Conservation (phyloP, 2,329 filamentous ascomycete genomes). For the Penicillium digitatum region DNA sequence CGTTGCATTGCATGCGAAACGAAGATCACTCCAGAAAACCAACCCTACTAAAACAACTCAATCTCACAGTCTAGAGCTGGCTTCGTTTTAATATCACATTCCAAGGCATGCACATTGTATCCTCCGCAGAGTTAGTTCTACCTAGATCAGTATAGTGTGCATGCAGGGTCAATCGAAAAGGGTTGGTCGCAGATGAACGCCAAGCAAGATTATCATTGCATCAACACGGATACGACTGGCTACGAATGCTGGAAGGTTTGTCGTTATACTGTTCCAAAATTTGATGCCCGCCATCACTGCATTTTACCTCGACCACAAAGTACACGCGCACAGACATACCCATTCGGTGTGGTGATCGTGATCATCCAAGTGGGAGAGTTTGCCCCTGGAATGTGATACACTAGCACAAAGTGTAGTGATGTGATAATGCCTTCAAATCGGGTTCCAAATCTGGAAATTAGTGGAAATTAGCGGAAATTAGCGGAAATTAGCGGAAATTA, state of each 20-base stretch:
- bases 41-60: background rate
- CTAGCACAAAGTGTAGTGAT: background rate
- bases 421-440: background rate
- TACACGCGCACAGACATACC: constrained; percentile 14
- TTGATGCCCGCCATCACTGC: background rate
- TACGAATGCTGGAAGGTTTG: background rate
- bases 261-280: background rate
- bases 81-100: constrained; percentile 18
- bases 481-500: too few species aligned
- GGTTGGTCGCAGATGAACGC: background rate
- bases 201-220: background rate
- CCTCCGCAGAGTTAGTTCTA: background rate
- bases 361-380: background rate
- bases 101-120: constrained; percentile 18
- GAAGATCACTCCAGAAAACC: background rate
- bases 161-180: background rate
- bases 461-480: too few species aligned
- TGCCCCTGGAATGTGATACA: constrained; percentile 10
- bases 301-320: background rate
- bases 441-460: background rate
- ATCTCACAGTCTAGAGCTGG: constrained; percentile 4
- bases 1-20: background rate
- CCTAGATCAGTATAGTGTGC: background rate
- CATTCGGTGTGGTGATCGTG: background rate
- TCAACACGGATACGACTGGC: background rate